phyloP scores from a whole-genome alignment of 2,329 filamentous ascomycete species.

The Fusarium nurragi region DNA sequence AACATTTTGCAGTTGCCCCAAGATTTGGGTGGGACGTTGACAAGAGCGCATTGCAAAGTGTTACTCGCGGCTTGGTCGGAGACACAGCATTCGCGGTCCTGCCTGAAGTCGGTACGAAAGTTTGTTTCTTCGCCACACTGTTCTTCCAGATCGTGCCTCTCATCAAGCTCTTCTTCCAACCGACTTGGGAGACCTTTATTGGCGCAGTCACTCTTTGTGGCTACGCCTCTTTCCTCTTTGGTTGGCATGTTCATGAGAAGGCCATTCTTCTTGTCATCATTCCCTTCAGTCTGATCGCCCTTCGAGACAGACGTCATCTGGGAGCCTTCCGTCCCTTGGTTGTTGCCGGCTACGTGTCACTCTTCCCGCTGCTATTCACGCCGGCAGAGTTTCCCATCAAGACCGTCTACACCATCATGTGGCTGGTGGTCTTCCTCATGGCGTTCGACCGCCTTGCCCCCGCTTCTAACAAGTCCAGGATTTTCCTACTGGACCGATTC shows the following conservation, averaged over 20 bases:
- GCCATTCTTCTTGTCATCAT: conserved; percentile 94
- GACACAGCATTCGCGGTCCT: conserved; percentile 94
- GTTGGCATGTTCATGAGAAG: conserved; percentile 99
- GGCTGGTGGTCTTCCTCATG: conserved; percentile 86
- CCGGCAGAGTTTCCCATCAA: conserved; percentile 94
- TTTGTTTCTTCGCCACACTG: conserved; percentile 85
- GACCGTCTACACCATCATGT: conserved; percentile 89
- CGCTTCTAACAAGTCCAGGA: conserved; percentile 78
- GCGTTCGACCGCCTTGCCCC: conserved; percentile 89
- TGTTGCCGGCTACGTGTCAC: conserved; percentile 91
- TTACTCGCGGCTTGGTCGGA: conserved; percentile 91
- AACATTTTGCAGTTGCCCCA: conserved; percentile 72
- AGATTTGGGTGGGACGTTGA: conserved; percentile 79
- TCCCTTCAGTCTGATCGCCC: conserved; percentile 90
- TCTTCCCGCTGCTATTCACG: conserved; percentile 94
- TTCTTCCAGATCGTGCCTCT: conserved; percentile 83
- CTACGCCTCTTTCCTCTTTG: conserved; percentile 96
- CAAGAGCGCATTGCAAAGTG: conserved; percentile 79
- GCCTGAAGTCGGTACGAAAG: conserved; percentile 81
- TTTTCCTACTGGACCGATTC: conserved; percentile 92
- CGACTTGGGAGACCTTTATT: conserved; percentile 89
- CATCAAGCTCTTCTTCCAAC: conserved; percentile 80
- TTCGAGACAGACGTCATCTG: conserved; percentile 89
- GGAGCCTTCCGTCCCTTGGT: conserved; percentile 91
- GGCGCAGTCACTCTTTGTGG: conserved; percentile 91